phyloP scores from a whole-genome alignment of 495 filamentous ascomycete species.

The Patellaria atrata region DNA sequence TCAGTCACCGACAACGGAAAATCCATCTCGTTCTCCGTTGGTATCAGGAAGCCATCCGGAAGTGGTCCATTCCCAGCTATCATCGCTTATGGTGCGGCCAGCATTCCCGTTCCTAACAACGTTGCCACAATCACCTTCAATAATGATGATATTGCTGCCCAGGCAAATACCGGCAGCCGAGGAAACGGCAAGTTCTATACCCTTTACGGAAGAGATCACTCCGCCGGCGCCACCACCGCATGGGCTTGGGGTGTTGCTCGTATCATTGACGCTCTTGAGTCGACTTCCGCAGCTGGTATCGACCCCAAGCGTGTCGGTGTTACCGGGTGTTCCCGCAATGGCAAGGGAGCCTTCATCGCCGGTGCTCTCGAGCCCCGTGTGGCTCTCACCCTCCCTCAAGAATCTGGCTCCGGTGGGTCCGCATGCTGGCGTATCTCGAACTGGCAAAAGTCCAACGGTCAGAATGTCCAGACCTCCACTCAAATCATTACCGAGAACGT shows the following conservation, averaged over 20 bases:
- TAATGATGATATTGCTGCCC: constrained; percentile 17
- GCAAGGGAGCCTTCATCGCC: constrained; percentile 37
- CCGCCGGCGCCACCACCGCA: constrained; percentile 30
- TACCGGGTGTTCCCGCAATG: constrained; percentile 37
- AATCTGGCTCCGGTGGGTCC: constrained; percentile 34
- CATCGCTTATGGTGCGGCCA: constrained; percentile 28
- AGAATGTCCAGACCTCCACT: constrained; percentile 27
- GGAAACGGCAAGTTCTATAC: constrained; percentile 33
- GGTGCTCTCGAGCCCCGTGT: constrained; percentile 35
- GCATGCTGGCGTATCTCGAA: constrained; percentile 35
- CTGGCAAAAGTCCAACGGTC: constrained; percentile 24
- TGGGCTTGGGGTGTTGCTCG: constrained; percentile 37
- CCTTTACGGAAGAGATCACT: constrained; percentile 29
- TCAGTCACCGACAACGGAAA: constrained; percentile 14
- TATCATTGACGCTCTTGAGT: constrained; percentile 34
- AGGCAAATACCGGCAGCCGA: constrained; percentile 9
- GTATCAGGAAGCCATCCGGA: constrained; percentile 15
- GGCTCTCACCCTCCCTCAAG: constrained; percentile 34
- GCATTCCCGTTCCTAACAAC: constrained; percentile 28
- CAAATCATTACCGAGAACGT: constrained; percentile 35
- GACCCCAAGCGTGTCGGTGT: constrained; percentile 29
- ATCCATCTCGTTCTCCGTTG: constrained; percentile 12
- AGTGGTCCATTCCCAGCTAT: constrained; percentile 31
- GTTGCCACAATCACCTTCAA: constrained; percentile 32
- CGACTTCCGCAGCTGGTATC: constrained; percentile 27